phyloP scores from a whole-genome alignment of 208 protist species.

The Trypanosomatidae sp. region DNA sequence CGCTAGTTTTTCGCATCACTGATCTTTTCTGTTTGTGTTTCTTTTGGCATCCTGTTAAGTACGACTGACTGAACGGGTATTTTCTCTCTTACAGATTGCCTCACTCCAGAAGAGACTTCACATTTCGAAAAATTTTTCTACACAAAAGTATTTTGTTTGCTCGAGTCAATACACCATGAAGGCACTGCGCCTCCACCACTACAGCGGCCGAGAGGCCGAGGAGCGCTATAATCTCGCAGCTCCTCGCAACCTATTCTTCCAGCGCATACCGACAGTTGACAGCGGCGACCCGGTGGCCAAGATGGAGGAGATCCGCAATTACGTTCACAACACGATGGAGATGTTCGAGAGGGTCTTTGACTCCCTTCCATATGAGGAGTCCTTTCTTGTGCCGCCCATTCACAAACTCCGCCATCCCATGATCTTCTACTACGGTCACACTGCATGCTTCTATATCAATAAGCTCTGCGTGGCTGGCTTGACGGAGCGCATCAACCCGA shows the following conservation, averaged over 20 bases:
- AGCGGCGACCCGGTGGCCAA: constrained; percentile 57
- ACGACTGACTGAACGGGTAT: not conserved
- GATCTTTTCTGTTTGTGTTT: not conserved
- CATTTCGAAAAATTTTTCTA: no score
- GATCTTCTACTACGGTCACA: constrained; percentile 98
- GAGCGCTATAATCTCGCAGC: constrained; percentile 42
- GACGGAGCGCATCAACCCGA: constrained; percentile 78
- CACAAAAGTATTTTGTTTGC: not conserved
- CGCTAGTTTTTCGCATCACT: not conserved
- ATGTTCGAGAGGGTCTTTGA: constrained; percentile 90
- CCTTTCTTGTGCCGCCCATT: constrained; percentile 80
- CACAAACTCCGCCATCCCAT: constrained; percentile 95
- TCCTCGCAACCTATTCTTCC: constrained; percentile 52
- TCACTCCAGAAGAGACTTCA: not conserved
- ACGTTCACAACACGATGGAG: constrained; percentile 87
- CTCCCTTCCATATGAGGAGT: constrained; percentile 67
- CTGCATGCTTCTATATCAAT: constrained; percentile 96
- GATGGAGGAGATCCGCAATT: constrained; percentile 84
- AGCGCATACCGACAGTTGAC: constrained; percentile 57
- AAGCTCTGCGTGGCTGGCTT: constrained; percentile 92
- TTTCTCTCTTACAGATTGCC: not conserved
- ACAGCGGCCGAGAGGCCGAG: constrained; percentile 47
- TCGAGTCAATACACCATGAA: constrained; percentile 28
- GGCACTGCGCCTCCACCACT: constrained; percentile 44
- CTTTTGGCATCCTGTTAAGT: not conserved